Evolutionary conservation across 352 stramenopile genomes (phyloP), one percentile per base, ranked within the genome.

Genomic region (Phytopythium mirpurense): DNA sequence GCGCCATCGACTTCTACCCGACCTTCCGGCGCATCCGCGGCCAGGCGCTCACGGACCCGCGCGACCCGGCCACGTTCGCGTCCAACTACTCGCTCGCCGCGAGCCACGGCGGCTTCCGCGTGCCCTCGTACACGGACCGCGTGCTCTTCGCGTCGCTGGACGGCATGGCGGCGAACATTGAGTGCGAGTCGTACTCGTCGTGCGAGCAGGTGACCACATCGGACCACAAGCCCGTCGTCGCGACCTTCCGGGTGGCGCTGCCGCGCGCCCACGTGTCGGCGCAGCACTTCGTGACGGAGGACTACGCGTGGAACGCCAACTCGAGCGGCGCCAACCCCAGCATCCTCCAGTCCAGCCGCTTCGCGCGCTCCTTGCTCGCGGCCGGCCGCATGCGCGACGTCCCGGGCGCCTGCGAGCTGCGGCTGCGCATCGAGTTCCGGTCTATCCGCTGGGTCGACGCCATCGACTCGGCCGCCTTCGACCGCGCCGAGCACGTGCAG

Each of bases 41-140:
- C 26, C 60, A 88, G 57, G 24, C 46, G 7, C 46, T 90, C 16
- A 50, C 65, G 23, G 52, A 64, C 15, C 51, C 68, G 21, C 51
- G 60, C 9, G 65, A 84, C 21, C 14, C 49, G 2, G 44, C 65
- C 16, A 65, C 62, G 21, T 70, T 90, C 21, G 50, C 62, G 36
- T 51, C 57, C 14, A 89, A 91, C 41, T 94, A 85, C 55, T 90
- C 83, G 9, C 67, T 90, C 24, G 51, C 71, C 27, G 77, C 75
- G 3, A 70, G 49, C 18, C 71, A 83, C n/a, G 72, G 75, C 1
- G 79, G 79, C 18, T 73, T 78, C 26, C 83, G 87, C 32, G 78
- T 94, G 16, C 88, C 88, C 7, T 96, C 86, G 1, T 97, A 95
- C 69, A 97, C 88, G 9, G 88, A 97, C 51, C 80, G 88, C 35